Evolutionary conservation across 108 stramenopile genomes (phyloP).

Genomic region (Cyclotella baltica): DNA sequence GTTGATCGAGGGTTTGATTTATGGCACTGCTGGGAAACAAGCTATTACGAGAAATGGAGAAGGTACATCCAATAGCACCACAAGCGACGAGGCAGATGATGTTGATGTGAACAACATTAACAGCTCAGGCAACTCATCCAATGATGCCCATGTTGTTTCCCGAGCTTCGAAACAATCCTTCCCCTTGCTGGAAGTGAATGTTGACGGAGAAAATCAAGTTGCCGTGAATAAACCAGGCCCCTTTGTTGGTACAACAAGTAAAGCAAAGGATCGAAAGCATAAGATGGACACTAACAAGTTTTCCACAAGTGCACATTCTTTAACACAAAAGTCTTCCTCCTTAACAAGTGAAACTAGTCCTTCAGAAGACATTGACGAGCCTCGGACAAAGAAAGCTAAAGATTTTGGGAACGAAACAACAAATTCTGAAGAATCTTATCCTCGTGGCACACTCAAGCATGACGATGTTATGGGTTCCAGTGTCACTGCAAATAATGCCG

Average conservation of each 20-base stretch:
- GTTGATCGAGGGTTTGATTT: constrained; percentile 64
- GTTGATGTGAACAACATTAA: neutral
- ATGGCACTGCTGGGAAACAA: constrained; percentile 30
- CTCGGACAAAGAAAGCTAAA: neutral
- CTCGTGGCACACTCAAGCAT: no score
- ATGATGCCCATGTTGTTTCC: constrained; percentile 47
- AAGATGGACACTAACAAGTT: no score
- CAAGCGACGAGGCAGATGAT: neutral
- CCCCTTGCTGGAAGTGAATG: constrained; percentile 40
- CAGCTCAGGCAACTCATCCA: no score
- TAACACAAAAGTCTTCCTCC: no score
- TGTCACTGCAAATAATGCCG: constrained; percentile 88
- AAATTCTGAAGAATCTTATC: no score
- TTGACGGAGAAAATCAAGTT: constrained; percentile 19
- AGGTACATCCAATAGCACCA: constrained; percentile 12
- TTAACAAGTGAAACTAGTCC: constrained; percentile 39
- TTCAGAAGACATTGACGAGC: constrained; percentile 13
- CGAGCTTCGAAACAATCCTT: constrained; percentile 52
- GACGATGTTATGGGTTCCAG: constrained; percentile 82
- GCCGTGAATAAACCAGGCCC: no score
- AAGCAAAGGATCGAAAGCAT: no score
- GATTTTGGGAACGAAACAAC: neutral
- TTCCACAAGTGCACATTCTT: no score
- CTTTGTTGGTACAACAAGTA: no score
- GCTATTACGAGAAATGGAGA: neutral